phyloP scores from a whole-genome alignment of 2,329 filamentous ascomycete genomes.

The Fusarium subtropicale region DNA sequence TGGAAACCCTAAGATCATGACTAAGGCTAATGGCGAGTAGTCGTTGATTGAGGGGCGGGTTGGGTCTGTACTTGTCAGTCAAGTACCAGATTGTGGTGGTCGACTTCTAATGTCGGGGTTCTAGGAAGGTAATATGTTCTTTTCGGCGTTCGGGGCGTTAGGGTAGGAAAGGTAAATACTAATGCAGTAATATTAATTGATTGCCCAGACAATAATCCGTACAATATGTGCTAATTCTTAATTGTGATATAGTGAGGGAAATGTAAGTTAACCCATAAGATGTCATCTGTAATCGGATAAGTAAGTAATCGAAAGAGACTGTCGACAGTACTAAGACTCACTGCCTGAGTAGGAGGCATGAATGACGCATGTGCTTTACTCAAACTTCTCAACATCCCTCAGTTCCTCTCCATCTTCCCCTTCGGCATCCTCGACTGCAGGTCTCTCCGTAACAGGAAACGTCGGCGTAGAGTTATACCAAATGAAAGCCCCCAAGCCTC shows the following conservation, averaged over 20 bases:
- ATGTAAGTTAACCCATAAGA: background rate
- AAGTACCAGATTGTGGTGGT: background rate
- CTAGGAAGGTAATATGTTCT: background rate
- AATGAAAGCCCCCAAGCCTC: background rate
- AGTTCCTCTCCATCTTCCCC: background rate
- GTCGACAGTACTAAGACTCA: background rate
- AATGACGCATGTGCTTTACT: background rate
- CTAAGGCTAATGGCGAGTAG: background rate
- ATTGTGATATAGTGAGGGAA: background rate
- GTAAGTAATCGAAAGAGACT: background rate
- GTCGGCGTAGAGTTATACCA: conserved; percentile 7
- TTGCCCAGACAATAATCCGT: background rate
- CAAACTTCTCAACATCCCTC: background rate
- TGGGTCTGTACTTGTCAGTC: background rate
- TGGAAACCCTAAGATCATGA: background rate
- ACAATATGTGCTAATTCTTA: background rate
- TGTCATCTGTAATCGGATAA: background rate
- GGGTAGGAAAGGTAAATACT: background rate
- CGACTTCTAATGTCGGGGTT: background rate
- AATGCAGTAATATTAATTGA: background rate
- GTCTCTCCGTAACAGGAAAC: background rate
- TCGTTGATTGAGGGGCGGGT: background rate
- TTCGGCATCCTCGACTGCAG: background rate
- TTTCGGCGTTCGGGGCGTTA: background rate
- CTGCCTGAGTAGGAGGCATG: no score